Conservation (phyloP, 768 basidiomycete species). For the Leccinellum luteum region DNA sequence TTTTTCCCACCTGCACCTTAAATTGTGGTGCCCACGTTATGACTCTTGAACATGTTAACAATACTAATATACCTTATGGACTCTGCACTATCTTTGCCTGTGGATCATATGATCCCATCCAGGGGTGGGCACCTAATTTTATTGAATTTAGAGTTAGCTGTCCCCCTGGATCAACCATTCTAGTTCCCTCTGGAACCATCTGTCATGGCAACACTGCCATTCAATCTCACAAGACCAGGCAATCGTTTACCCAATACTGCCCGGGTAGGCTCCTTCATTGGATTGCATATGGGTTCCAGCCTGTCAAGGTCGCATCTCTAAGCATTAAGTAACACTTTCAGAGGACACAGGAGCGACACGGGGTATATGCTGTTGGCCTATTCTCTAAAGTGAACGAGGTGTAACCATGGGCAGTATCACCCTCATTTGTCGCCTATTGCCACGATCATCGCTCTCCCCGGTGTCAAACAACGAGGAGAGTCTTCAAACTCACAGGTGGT, state of each 20-base stretch:
- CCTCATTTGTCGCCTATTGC: too few relatives aligned
- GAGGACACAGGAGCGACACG: not conserved
- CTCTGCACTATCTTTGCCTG: conserved; percentile 33
- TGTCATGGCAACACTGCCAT: not conserved
- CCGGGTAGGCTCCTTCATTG: not conserved
- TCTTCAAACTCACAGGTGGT: too few relatives aligned
- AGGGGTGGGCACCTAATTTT: not conserved
- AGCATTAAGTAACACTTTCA: not conserved
- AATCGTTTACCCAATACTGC: not conserved
- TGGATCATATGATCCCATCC: conserved; percentile 9
- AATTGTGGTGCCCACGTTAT: conserved; percentile 27
- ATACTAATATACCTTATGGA: conserved; percentile 30
- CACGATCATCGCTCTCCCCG: too few relatives aligned
- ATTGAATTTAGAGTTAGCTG: not conserved
- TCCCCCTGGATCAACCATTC: not conserved
- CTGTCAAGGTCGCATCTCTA: not conserved
- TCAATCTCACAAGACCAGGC: not conserved
- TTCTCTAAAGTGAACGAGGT: not conserved
- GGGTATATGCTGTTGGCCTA: not conserved
- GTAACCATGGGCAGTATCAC: too few relatives aligned
- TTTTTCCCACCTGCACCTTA: conserved; percentile 28
- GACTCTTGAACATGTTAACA: conserved; percentile 25
- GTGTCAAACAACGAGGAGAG: too few relatives aligned
- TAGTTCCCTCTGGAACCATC: not conserved
- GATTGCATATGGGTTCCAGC: not conserved